These are phyloP conservation scores for Phylloporus sp. DNA, from an alignment of 768 basidiomycete genomes.

Conservation along the genomic window DNA sequence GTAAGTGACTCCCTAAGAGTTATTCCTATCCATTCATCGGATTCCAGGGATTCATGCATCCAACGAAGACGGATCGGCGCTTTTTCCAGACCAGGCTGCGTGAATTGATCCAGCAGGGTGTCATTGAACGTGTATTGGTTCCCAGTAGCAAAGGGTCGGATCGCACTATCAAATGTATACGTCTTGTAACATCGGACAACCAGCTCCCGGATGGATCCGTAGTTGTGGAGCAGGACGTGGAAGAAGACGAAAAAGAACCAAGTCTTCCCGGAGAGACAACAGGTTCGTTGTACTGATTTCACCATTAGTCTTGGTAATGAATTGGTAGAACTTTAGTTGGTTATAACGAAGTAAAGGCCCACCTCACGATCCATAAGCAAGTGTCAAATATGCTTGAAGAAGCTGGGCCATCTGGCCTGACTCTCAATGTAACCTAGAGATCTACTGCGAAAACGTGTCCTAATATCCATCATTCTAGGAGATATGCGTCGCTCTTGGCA, in stretches of 20 bases:
- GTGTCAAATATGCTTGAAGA: slow-evolving; percentile 70
- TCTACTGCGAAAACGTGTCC: background rate
- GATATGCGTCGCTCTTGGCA: slow-evolving; percentile 54
- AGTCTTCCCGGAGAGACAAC: slow-evolving; percentile 28
- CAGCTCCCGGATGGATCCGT: slow-evolving; percentile 34
- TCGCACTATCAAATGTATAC: slow-evolving; percentile 59
- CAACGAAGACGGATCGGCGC: slow-evolving; percentile 73
- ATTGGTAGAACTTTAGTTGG: slow-evolving; percentile 23
- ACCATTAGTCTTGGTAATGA: background rate
- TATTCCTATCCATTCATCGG: slow-evolving; percentile 3
- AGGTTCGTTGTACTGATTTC: slow-evolving; percentile 24
- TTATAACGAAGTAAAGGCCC: slow-evolving; percentile 47
- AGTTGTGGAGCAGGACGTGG: slow-evolving; percentile 33
- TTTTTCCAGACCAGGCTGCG: slow-evolving; percentile 75
- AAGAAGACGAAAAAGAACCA: slow-evolving; percentile 39
- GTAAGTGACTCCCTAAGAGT: slow-evolving; percentile 40
- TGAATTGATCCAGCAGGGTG: slow-evolving; percentile 66
- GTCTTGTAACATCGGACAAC: slow-evolving; percentile 48
- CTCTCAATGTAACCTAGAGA: slow-evolving; percentile 52
- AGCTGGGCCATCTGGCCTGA: slow-evolving; percentile 65
- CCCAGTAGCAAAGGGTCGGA: slow-evolving; percentile 51
- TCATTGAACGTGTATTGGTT: slow-evolving; percentile 73
- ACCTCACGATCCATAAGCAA: slow-evolving; percentile 74
- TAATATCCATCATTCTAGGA: slow-evolving; percentile 43
- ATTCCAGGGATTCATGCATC: slow-evolving; percentile 67